Base-by-base conservation (phyloP, 805 yeast genomes). In the Yarrowia keelungensis region DNA sequence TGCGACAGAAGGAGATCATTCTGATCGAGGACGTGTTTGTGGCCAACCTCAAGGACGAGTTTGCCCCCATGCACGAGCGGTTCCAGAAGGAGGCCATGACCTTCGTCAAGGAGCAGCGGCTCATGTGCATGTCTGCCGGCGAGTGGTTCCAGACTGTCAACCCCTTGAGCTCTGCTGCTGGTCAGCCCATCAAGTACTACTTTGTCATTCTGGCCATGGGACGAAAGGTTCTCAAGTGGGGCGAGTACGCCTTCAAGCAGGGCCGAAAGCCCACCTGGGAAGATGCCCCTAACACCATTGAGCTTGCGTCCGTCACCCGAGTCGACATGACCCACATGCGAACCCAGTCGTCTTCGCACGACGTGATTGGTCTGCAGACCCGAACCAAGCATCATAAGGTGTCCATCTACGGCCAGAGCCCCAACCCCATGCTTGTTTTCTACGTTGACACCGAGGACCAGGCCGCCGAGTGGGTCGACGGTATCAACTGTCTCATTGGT, bases 381-480 rank as follows among this genome's bases (percentile, higher is more conserved):
- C 84, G 89, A 67, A 85, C 78, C 73, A 83, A 78, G 19, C 86
- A 86, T 72, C 87, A 86, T 64, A 86, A 83, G 73, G 86, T 89
- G 65, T 79, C 85, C 0, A 75, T 89, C 19, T 70, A 82, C 12
- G 86, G 81, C 72, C 74, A 82, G 72, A 68, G 72, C 38, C 74
- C 79, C 19, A 71, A 87, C 11, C 56, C 67, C 38, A 32, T 62
- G 47, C 81, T 90, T 68, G 76, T 82, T n/a, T 88, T 90, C 73
- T 90, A 83, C 75, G 85, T 90, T 14, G 93, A 89, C 69, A 88
- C 91, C 1, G 84, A 84, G 71, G 91, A 88, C 59, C 83, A 86
- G 61, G 86, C 89, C 51, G 85, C 84, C 67, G 85, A 87, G 8
- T 91, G 96, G 96, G 79, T 89, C 43, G 97, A 91, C 77, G 97